A percentile compares a stretch with the other conserved stretches of the same genome.
These are phyloP conservation scores for Lolium rigidum DNA, from an alignment of 176 grass and related monocot species.

Conservation along the genomic window DNA sequence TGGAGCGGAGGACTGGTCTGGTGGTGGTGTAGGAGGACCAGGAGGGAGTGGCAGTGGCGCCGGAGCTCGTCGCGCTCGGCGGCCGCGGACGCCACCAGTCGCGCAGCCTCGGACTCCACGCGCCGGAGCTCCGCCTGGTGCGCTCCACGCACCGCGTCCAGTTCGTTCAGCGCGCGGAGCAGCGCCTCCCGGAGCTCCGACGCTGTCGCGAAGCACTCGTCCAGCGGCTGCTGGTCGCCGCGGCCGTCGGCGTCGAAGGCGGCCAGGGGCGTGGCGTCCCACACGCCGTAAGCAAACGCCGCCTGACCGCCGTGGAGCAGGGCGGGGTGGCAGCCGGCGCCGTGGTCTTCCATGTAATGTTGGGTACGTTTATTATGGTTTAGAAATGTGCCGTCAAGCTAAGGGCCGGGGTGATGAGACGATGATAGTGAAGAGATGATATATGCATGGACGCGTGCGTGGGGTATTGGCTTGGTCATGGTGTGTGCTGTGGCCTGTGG, in stretches of 20 bases:
- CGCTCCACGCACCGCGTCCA: constrained; percentile 61
- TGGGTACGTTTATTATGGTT: constrained; percentile 9
- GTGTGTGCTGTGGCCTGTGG: neutral
- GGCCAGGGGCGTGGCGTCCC: neutral
- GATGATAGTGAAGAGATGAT: neutral
- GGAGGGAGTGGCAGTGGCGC: constrained; percentile 72
- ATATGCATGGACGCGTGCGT: neutral
- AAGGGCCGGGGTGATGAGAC: neutral
- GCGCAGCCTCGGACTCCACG: constrained; percentile 72
- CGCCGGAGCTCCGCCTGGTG: constrained; percentile 70
- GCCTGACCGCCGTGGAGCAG: constrained; percentile 34
- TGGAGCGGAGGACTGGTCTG: neutral
- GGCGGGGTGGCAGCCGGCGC: constrained; percentile 25
- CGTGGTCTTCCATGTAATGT: constrained; percentile 41
- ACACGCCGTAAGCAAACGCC: constrained; percentile 15
- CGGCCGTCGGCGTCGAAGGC: neutral
- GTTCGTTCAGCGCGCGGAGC: constrained; percentile 63
- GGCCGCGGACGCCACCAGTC: constrained; percentile 64
- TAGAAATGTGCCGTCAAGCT: neutral
- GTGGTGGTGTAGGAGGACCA: constrained; percentile 71
- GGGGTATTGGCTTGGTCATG: constrained; percentile 29
- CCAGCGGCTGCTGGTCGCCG: neutral
- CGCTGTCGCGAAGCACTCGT: constrained; percentile 29
- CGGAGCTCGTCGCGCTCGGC: constrained; percentile 91
- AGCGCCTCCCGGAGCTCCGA: constrained; percentile 69